Evolutionary conservation across 352 stramenopile species (phyloP), one percentile per base, ranked within the genome.

Genomic region (Globisporangium camurandrum): DNA sequence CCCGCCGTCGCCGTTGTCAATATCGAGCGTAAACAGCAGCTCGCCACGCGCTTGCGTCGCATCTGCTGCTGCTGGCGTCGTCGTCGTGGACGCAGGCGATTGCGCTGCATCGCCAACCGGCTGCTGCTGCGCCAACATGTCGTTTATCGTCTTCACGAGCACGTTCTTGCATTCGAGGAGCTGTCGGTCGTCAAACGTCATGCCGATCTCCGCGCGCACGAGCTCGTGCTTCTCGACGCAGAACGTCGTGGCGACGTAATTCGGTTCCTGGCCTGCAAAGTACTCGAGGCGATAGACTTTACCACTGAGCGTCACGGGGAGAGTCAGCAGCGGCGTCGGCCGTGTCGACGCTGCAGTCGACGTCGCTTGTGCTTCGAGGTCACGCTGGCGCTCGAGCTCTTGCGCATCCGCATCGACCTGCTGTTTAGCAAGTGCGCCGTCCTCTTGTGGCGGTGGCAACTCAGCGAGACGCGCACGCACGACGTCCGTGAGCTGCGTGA

Each of bases 151-250:
- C 9, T 37, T 27, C 39, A 71, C 62, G 4, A 91, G 54, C 24
- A 85, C 54, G 45, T 66, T 74, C 49, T 82, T 70, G 51, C 77
- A 92, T 42, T 83, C 64, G 17, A 69, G 51, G 9, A 89, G 61
- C 47, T 88, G 65, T 20, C 86, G 58, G 36, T 64, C 69, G 38
- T 81, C 63, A 44, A 91, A 85, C 9, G 75, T 60, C 3, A 75
- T 31, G 11, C 70, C 75, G 20, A 82, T 24, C 52, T 86, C 68
- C 3, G 57, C 55, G 20, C 69, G 69, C 27, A 88, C 51, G 7
- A 69, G 55, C 54, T 86, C 69, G 49, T 85, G 60, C 58, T 86
- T 86, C 57, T 86, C 73, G 22, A 80, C 64, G 44, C 80, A 92
- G 47, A 92, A 89, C 14, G 58, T 66, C 34, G 85, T 86, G 22